phyloP scores from a whole-genome alignment of 495 filamentous ascomycete species.

The Hyaloscypha finlandica region DNA sequence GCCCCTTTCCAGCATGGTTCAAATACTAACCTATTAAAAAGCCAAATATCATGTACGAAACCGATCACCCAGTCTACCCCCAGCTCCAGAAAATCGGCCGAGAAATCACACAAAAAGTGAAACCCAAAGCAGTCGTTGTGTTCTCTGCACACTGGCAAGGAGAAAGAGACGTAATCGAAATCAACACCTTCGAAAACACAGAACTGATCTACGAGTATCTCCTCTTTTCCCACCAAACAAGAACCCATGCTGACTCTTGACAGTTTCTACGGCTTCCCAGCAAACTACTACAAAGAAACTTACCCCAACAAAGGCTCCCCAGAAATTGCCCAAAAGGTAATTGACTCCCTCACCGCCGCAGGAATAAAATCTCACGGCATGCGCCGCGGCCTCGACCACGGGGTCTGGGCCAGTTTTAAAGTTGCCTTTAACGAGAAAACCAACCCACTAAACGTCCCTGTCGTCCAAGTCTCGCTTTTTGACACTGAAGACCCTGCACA shows the following conservation, averaged over 20 bases:
- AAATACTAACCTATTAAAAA: constrained; percentile 34
- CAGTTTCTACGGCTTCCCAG: constrained; percentile 79
- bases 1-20: neutral
- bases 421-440: constrained; percentile 62
- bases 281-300: constrained; percentile 59
- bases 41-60: constrained; percentile 76
- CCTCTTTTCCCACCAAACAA: constrained; percentile 5
- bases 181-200: constrained; percentile 70
- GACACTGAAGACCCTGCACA: constrained; percentile 64
- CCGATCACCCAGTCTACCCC: constrained; percentile 71
- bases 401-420: constrained; percentile 48
- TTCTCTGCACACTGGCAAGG: constrained; percentile 89
- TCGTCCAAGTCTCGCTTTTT: constrained; percentile 82
- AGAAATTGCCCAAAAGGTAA: constrained; percentile 64
- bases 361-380: constrained; percentile 67
- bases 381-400: constrained; percentile 76
- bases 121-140: constrained; percentile 79
- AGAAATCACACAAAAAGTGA: constrained; percentile 79
- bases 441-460: constrained; percentile 76
- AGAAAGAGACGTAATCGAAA: constrained; percentile 57
- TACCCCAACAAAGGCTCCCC: constrained; percentile 71
- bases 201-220: constrained; percentile 79
- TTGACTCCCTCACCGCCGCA: constrained; percentile 56
- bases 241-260: constrained; percentile 1
- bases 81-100: constrained; percentile 67